Percentiles rank a stretch among this genome's conserved stretches.
Evolutionary conservation across 805 yeast species (phyloP).

Genomic region (Saccharomycopsis javanensis): DNA sequence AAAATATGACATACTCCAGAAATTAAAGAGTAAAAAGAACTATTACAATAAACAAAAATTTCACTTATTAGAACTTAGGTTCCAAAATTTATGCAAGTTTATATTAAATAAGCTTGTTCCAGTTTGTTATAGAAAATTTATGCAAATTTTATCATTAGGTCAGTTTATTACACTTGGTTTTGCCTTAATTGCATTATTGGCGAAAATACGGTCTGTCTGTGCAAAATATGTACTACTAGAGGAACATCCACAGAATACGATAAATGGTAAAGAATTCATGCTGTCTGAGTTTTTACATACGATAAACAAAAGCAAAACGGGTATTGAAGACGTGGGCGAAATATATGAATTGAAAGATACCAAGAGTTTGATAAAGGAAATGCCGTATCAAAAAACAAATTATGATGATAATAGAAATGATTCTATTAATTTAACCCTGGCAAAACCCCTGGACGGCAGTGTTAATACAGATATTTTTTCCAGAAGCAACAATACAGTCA

Average conservation of each 20-base stretch:
- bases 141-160: constrained; percentile 40
- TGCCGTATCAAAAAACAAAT: neutral
- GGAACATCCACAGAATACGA: neutral
- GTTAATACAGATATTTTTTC: neutral
- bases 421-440: neutral
- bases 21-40: constrained; percentile 3
- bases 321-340: neutral
- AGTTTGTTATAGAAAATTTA: constrained; percentile 36
- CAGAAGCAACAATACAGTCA: neutral
- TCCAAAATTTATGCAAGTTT: neutral
- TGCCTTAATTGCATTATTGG: constrained; percentile 34
- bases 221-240: neutral
- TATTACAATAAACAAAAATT: neutral
- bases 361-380: neutral
- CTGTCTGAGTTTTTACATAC: neutral
- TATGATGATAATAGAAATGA: neutral
- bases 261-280: neutral
- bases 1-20: constrained; percentile 1
- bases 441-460: neutral
- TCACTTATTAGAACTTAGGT: neutral
- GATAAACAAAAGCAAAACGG: neutral
- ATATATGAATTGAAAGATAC: neutral
- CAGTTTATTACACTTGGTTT: constrained; percentile 48
- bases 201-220: constrained; percentile 26
- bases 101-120: constrained; percentile 22